Evolutionary conservation across 164 flowering plant genomes (phyloP), one percentile per base, ranked within the genome.

Genomic region (Paratinospora sagittata): DNA sequence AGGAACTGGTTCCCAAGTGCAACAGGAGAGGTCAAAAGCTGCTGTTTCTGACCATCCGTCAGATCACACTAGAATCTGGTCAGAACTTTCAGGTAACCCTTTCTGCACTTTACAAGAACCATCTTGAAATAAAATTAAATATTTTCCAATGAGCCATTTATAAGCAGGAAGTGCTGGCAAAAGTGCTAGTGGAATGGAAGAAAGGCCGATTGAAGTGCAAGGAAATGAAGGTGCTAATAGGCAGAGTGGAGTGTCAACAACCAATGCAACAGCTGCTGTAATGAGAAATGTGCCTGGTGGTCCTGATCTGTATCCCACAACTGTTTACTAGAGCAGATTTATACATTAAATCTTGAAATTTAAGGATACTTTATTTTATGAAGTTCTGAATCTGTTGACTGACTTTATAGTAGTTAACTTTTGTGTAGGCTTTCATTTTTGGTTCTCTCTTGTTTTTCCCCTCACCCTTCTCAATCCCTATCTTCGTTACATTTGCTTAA

Each of bases 51-150:
- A 83, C 75, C 84, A 84, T 70, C 87, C 89, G 75, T 92, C 97
- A 67, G 90, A 92, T 70, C 98, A 92, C 82, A 91, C 96, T 67
- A 84, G 83, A 81, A 86, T 93, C 72, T 96, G 99, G 98, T 93
- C 98, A 80, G 98, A 96, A 36, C 89, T 96, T 76, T 87, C 98
- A 83, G 99, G 99, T 91, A 75, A 70, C 7, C 26, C 11, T 65
- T 71, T 70, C 0, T 65, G 62, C 14, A 13, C 57, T 49, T 13
- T 17, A 49, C 0, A 49, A 49, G 57, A 49, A 49, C 19, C 16
- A 49, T 49, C 19, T 49, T 13, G 12, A 4, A 6, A 49, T 17
- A 4, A 8, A n/a, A 49, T 19, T 3, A 17, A 17, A 49, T 49
- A 60, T 76, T 14, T 66, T 65, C n/a, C 68, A 60, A 33, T 16